These are phyloP conservation scores for Pichia inconspicua DNA, from an alignment of 1,139 yeast species.

Conservation along the genomic window DNA sequence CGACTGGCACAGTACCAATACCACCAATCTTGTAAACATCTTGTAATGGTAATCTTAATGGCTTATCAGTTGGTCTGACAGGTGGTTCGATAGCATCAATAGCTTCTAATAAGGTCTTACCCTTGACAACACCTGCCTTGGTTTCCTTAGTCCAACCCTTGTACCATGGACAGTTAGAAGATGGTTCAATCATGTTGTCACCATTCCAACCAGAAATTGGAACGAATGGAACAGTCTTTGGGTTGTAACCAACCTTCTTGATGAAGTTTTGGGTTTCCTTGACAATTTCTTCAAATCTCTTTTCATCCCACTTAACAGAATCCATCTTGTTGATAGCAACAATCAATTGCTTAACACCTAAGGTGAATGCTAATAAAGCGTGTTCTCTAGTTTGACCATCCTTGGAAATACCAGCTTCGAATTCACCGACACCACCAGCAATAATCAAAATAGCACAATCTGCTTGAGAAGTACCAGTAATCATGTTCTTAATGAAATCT, in stretches of 20 bases:
- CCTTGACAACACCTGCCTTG: conserved; percentile 66
- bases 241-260: conserved; percentile 92
- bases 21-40: conserved; percentile 93
- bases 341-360: conserved; percentile 82
- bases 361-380: conserved; percentile 83
- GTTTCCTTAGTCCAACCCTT: conserved; percentile 86
- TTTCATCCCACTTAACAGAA: conserved; percentile 79
- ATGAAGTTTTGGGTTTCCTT: conserved; percentile 83
- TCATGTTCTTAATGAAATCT: conserved; percentile 95
- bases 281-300: conserved; percentile 72
- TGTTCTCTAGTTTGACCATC: conserved; percentile 94
- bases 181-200: conserved; percentile 85
- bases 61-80: conserved; percentile 78
- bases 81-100: conserved; percentile 85
- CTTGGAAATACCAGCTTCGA: conserved; percentile 91
- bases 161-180: conserved; percentile 85
- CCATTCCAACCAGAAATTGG: conserved; percentile 94
- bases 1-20: conserved; percentile 92
- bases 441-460: conserved; percentile 87
- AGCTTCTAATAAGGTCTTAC: conserved; percentile 84
- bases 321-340: conserved; percentile 94
- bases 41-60: conserved; percentile 86
- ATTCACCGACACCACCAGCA: conserved; percentile 91
- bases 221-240: conserved; percentile 85
- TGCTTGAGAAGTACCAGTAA: conserved; percentile 89